phyloP scores from a whole-genome alignment of 495 filamentous ascomycete genomes.

The Trichoderma parareesei region DNA sequence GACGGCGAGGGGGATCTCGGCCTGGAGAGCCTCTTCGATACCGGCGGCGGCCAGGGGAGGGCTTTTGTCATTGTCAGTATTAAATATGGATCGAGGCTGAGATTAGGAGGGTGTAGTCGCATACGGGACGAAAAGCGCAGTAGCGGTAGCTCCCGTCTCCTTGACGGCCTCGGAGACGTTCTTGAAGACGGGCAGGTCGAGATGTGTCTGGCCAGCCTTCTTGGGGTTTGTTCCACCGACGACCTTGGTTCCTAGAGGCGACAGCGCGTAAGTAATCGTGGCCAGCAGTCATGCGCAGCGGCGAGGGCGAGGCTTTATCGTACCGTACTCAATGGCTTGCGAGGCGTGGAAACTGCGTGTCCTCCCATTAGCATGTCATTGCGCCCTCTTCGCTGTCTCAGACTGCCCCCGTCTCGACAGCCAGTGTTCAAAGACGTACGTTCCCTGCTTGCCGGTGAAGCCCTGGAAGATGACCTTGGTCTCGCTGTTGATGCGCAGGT shows the following conservation, averaged over 20 bases:
- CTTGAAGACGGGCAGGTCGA: constrained; percentile 88
- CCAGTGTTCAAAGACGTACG: constrained; percentile 51
- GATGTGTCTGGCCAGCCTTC: constrained; percentile 86
- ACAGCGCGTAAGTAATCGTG: constrained; percentile 16
- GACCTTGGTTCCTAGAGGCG: constrained; percentile 74
- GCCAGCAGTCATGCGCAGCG: background rate
- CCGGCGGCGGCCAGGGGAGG: constrained; percentile 85
- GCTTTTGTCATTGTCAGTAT: constrained; percentile 32
- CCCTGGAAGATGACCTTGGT: constrained; percentile 96
- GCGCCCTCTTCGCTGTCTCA: background rate
- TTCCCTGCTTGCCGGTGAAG: constrained; percentile 98
- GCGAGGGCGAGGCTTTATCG: constrained; percentile 4
- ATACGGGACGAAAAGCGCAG: constrained; percentile 96
- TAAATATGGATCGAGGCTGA: constrained; percentile 1
- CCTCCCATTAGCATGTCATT: background rate
- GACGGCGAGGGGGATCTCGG: constrained; percentile 87
- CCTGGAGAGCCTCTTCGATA: constrained; percentile 93
- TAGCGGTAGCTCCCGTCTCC: constrained; percentile 81
- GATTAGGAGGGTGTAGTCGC: constrained; percentile 16
- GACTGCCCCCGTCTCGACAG: background rate
- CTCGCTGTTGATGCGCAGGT: constrained; percentile 84
- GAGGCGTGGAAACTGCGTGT: constrained; percentile 80
- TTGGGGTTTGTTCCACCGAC: constrained; percentile 98
- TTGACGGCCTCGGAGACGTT: constrained; percentile 84
- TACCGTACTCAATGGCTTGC: constrained; percentile 98